phyloP scores from a whole-genome alignment of 352 stramenopile genomes.

The Peronospora belbahrii region DNA sequence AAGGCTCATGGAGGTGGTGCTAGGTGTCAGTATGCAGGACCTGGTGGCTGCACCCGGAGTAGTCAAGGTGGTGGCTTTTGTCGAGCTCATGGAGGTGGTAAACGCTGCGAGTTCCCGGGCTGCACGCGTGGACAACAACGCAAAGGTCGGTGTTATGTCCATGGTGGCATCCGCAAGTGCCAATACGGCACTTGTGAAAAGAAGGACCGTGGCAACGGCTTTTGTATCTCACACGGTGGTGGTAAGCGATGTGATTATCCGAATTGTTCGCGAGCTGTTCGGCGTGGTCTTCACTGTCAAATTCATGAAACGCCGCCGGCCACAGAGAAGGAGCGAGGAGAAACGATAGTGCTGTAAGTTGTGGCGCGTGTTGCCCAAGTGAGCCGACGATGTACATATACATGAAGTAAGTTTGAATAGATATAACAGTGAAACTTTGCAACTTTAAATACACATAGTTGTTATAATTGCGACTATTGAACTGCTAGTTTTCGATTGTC shows the following conservation, averaged over 20 bases:
- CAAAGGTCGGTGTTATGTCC: constrained; percentile 78
- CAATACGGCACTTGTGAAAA: constrained; percentile 71
- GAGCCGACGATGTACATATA: constrained; percentile 12
- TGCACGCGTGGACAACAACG: constrained; percentile 70
- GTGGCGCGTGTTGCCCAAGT: constrained; percentile 12
- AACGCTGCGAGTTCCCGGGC: constrained; percentile 67
- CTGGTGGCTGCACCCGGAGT: constrained; percentile 56
- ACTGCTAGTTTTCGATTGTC: background rate
- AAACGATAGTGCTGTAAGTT: constrained; percentile 16
- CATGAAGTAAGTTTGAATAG: constrained; percentile 19
- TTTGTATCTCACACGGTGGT: constrained; percentile 65
- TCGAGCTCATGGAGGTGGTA: constrained; percentile 68
- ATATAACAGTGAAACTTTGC: background rate
- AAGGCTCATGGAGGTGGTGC: constrained; percentile 71
- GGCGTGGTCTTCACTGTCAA: constrained; percentile 51
- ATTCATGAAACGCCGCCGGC: constrained; percentile 32
- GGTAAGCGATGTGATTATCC: constrained; percentile 52
- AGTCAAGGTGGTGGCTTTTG: constrained; percentile 78
- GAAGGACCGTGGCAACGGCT: constrained; percentile 77
- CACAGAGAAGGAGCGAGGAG: constrained; percentile 2
- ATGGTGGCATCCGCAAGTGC: constrained; percentile 79
- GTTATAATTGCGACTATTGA: background rate
- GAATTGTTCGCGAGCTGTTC: constrained; percentile 44
- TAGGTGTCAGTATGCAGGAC: constrained; percentile 53
- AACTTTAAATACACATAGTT: background rate